Conservation (phyloP, 768 basidiomycete genomes). For the Boletales sp. region DNA sequence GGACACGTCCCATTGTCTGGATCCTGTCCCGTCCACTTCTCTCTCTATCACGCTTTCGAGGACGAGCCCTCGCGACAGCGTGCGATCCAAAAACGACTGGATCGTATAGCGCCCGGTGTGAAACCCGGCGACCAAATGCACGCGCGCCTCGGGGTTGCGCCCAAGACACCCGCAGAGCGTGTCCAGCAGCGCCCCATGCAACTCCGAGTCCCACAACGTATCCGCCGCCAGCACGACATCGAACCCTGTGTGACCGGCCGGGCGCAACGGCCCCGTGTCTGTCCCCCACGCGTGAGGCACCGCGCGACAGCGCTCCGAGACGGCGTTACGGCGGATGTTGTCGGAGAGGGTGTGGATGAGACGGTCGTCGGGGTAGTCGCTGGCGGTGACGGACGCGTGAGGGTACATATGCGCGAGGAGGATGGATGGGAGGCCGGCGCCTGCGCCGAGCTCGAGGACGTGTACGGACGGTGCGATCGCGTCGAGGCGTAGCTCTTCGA, state of each 20-base stretch:
- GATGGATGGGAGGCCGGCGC: constrained; percentile 72
- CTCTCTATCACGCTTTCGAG: constrained; percentile 47
- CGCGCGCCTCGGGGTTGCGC: constrained; percentile 41
- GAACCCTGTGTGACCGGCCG: constrained; percentile 32
- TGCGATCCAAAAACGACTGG: constrained; percentile 48
- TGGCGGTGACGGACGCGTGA: constrained; percentile 44
- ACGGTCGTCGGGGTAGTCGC: constrained; percentile 68
- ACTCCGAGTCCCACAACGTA: constrained; percentile 71
- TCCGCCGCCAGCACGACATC: constrained; percentile 72
- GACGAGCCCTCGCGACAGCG: constrained; percentile 38
- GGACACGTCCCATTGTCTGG: constrained; percentile 50
- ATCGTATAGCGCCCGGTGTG: constrained; percentile 77
- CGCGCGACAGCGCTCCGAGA: constrained; percentile 44
- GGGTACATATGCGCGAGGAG: constrained; percentile 50
- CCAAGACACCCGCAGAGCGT: constrained; percentile 49
- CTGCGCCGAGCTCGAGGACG: constrained; percentile 73
- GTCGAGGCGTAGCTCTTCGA: constrained; percentile 44
- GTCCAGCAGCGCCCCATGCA: constrained; percentile 51
- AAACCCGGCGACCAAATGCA: constrained; percentile 68
- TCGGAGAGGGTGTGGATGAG: constrained; percentile 55
- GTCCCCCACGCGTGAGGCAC: constrained; percentile 67
- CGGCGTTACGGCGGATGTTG: constrained; percentile 54
- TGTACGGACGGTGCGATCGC: constrained; percentile 20
- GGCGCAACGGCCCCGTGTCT: constrained; percentile 31
- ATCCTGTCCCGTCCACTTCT: constrained; percentile 36